Base-by-base conservation (phyloP, 306 rosid genomes). In the Dalbergia oliveri region DNA sequence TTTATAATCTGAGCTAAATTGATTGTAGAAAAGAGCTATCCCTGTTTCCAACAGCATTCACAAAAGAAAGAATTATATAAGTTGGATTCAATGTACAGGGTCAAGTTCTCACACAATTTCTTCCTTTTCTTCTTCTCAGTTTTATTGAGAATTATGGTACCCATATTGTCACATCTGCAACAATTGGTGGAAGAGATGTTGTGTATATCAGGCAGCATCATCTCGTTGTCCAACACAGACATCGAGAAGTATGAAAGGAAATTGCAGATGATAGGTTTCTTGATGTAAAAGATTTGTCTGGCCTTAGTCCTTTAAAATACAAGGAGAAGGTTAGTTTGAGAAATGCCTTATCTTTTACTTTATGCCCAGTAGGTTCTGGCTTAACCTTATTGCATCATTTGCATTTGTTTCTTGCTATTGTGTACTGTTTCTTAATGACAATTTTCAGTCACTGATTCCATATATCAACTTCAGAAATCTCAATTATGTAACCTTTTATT, bases 61-160 rank as follows among this genome's bases (percentile, higher is more conserved):
- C 16, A 58, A 73, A 69, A 34, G 34, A 69, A 73, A 75, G 11
- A 63, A 49, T 71, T 81, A 26, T 62, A 31, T 62, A 31, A 45
- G 31, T 62, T 77, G 72, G 74, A 67, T 45, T 72, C 51, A 59
- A 71, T 51, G 75, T 57, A 26, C 8, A 39, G 64, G 60, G 69
- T 59, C 71, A 60, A 18, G 37, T 82, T 73, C 85, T 84, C 73
- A 78, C 8, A 11, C 31, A 19, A 49, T 62, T 59, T 82, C 47
- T 71, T 4, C 50, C 5, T 59, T 66, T 84, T 39, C 86, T 56
- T 63, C 19, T 80, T 85, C 84, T 70, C 94, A 96, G 99, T 90
- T 96, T 96, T 82, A 96, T 96, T 78, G 99, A 96, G 86, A 91
- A 90, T 85, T 96, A 75, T 63, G 99, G 99, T 64, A 96, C 99